phyloP scores from a whole-genome alignment of 345 rosid genomes.

The Ceriops tagal region DNA sequence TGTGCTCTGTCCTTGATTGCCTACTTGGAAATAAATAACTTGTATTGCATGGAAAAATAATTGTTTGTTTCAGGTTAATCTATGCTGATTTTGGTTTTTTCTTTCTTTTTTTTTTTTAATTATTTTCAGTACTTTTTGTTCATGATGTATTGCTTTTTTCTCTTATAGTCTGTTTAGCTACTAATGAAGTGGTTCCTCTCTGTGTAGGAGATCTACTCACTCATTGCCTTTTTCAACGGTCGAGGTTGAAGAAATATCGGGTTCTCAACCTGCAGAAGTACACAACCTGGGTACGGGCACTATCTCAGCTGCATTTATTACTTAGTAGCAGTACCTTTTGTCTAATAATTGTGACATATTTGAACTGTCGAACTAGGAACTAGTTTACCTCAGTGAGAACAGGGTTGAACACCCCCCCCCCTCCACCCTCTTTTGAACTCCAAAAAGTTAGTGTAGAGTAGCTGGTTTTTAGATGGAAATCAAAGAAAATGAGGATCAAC shows the following conservation, averaged over 20 bases:
- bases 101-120: no score
- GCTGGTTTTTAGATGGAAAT: background rate
- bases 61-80: no score
- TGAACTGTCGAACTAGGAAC: no score
- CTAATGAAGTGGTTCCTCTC: background rate
- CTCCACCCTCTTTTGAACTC: background rate
- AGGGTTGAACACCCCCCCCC: no score
- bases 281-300: slow-evolving; percentile 64
- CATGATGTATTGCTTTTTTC: background rate
- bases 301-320: background rate
- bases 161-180: background rate
- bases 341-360: no score
- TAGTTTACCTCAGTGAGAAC: no score
- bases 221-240: slow-evolving; percentile 80
- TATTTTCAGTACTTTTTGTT: background rate
- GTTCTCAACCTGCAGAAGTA: slow-evolving; percentile 83
- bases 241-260: slow-evolving; percentile 76
- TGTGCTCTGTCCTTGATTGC: background rate
- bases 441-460: background rate
- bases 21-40: background rate
- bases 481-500: background rate
- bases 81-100: no score
- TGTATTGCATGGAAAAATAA: background rate
- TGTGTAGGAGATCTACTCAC: slow-evolving; percentile 53
- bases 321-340: no score